These are phyloP conservation scores for Botryosphaeria agaves DNA, from an alignment of 2,329 filamentous ascomycete genomes.

Conservation along the genomic window DNA sequence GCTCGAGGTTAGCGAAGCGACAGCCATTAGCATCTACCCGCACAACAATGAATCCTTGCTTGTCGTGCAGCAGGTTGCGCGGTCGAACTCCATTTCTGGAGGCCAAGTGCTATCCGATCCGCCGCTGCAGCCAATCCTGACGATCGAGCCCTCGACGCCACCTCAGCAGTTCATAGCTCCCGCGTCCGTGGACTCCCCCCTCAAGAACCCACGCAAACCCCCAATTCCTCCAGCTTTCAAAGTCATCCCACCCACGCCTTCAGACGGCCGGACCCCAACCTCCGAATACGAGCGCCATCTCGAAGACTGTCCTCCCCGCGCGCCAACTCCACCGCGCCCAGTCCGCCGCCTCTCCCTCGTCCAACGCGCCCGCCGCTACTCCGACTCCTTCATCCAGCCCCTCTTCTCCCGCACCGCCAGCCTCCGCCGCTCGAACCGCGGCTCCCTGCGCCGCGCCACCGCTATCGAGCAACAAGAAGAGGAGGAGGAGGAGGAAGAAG, in stretches of 20 bases:
- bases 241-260: slow-evolving; percentile 37
- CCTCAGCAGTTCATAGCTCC: slow-evolving; percentile 1
- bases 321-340: slow-evolving; percentile 7
- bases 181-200: slow-evolving; percentile 32
- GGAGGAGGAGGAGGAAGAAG: slow-evolving; percentile 6
- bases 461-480: neutral
- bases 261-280: too few relatives aligned
- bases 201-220: slow-evolving; percentile 39
- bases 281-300: slow-evolving; percentile 27
- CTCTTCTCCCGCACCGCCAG: slow-evolving; percentile 14
- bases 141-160: slow-evolving; percentile 7
- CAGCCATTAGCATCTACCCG: slow-evolving; percentile 40
- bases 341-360: slow-evolving; percentile 21
- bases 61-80: slow-evolving; percentile 38
- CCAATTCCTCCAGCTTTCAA: slow-evolving; percentile 39
- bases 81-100: slow-evolving; percentile 7
- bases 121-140: slow-evolving; percentile 4
- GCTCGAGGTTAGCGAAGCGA: slow-evolving; percentile 43
- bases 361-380: slow-evolving; percentile 27
- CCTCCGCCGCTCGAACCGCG: slow-evolving; percentile 2
- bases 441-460: neutral
- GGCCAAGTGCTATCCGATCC: neutral
- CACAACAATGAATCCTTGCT: slow-evolving; percentile 47
- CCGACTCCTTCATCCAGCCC: slow-evolving; percentile 24
- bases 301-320: slow-evolving; percentile 1